phyloP scores from a whole-genome alignment of 2,329 filamentous ascomycete species.

The Alternaria sp. region DNA sequence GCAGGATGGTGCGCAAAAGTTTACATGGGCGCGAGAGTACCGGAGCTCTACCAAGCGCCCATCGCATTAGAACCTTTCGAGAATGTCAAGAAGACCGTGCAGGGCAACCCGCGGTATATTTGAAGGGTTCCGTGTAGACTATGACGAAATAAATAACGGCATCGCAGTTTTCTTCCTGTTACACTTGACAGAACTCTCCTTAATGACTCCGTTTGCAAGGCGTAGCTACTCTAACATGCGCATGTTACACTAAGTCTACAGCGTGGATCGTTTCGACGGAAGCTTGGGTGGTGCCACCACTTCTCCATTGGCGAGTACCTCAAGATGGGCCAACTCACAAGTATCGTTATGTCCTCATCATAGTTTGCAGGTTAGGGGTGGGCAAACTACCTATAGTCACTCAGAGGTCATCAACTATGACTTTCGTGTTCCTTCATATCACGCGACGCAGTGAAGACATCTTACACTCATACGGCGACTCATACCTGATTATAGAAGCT shows the following conservation, averaged over 20 bases:
- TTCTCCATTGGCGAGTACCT: neutral
- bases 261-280: neutral
- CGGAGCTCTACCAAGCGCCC: conserved; percentile 38
- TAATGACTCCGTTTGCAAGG: neutral
- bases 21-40: conserved; percentile 37
- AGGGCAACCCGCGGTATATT: conserved; percentile 30
- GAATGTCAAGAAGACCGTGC: conserved; percentile 33
- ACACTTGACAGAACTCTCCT: neutral
- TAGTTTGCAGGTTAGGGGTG: neutral
- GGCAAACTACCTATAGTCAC: neutral
- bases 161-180: neutral
- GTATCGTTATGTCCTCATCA: neutral
- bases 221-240: neutral
- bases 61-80: conserved; percentile 35
- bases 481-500: neutral
- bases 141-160: neutral
- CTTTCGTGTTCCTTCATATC: neutral
- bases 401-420: neutral
- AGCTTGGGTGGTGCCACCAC: neutral
- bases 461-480: neutral
- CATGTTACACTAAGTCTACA: neutral
- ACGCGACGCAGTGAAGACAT: neutral
- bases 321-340: neutral
- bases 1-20: conserved; percentile 40
- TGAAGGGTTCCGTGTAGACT: neutral